phyloP scores from a whole-genome alignment of 2,329 filamentous ascomycete species.

The Emydomyces testavorans region DNA sequence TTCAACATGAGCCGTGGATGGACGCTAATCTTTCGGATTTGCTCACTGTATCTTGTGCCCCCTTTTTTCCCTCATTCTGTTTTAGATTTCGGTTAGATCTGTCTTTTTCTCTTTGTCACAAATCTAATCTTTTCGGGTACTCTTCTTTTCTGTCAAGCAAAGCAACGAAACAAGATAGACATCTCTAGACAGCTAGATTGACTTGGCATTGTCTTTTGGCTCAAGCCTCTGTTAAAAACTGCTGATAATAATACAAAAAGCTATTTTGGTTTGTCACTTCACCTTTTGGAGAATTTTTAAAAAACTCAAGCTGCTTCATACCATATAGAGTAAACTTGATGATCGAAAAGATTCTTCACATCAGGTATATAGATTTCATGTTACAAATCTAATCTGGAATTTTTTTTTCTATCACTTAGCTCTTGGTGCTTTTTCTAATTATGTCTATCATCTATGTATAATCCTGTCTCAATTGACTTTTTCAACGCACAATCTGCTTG shows the following conservation, averaged over 20 bases:
- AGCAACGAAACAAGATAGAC: not conserved
- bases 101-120: not conserved
- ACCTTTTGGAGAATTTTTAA: too few species aligned
- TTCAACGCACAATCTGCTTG: not conserved
- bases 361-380: too few species aligned
- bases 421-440: not conserved
- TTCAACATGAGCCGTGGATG: slow-evolving; percentile 10
- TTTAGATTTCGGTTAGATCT: not conserved
- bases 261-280: not conserved
- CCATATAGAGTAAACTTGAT: too few species aligned
- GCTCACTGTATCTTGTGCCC: not conserved
- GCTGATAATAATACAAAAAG: too few species aligned
- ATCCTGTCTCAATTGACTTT: not conserved
- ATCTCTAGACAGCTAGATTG: not conserved
- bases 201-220: not conserved
- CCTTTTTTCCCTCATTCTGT: not conserved
- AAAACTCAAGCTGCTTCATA: too few species aligned
- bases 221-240: not conserved
- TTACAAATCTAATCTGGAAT: too few species aligned
- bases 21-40: not conserved
- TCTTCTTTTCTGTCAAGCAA: not conserved
- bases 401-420: not conserved
- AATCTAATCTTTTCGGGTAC: too few species aligned
- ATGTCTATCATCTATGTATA: not conserved
- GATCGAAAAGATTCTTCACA: too few species aligned